phyloP scores from a whole-genome alignment of 2,329 filamentous ascomycete species.

The Clarireedia homoeocarpa region DNA sequence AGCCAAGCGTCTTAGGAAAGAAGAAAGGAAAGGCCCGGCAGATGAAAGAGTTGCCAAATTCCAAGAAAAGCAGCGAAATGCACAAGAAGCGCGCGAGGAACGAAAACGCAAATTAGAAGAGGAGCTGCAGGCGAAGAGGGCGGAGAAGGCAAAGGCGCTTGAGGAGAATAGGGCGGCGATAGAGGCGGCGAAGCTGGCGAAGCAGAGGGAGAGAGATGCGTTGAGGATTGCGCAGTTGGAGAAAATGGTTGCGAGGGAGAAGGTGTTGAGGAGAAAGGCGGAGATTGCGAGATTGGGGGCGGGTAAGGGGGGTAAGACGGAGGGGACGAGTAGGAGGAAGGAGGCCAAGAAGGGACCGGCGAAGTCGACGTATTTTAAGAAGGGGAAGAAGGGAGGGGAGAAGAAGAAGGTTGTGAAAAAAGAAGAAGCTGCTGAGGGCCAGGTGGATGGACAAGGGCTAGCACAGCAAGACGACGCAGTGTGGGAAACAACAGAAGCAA shows the following conservation, averaged over 20 bases:
- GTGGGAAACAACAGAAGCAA: not conserved
- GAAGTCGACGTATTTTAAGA: constrained; percentile 1
- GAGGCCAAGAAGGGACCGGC: not conserved
- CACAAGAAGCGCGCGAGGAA: not conserved
- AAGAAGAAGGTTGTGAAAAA: not conserved
- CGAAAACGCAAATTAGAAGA: not conserved
- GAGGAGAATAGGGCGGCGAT: not conserved
- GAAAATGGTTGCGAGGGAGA: not conserved
- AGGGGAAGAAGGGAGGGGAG: not conserved
- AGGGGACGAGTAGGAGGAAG: not conserved
- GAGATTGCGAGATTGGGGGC: not conserved
- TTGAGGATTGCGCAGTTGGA: not conserved
- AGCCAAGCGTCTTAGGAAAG: constrained; percentile 1
- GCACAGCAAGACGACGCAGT: no score
- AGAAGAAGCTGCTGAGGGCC: not conserved
- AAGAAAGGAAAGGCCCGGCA: not conserved
- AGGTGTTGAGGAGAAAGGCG: not conserved
- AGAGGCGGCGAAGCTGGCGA: not conserved
- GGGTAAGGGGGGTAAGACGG: not conserved
- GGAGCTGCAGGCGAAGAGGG: not conserved
- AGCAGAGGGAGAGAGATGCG: not conserved
- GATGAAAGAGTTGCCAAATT: not conserved
- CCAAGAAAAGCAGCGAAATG: not conserved
- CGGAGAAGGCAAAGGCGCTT: not conserved
- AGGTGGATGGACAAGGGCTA: not conserved